Base-by-base conservation (phyloP, 1,139 yeast species). In the Scheffersomyces cryptocercus region DNA sequence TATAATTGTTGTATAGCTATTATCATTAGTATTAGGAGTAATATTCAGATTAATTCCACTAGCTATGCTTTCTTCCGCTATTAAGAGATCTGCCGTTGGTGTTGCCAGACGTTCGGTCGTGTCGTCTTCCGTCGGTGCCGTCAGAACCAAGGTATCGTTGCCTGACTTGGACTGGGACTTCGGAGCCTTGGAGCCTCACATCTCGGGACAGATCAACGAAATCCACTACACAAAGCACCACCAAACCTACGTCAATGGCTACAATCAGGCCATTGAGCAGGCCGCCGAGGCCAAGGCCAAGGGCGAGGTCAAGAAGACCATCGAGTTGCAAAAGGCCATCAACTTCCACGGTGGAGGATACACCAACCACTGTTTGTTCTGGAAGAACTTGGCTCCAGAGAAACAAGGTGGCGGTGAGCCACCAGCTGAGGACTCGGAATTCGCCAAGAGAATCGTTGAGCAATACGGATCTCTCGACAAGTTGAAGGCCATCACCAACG, bases 301-400 rank as follows among this genome's bases (percentile, higher is more conserved):
- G 49, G 82, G 86, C 46, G 88, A 87, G 54, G 78, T 79, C 51
- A 76, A 82, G 64, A 81, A 82, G 62, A 73, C 86, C 44, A 77
- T 88, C 58, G 84, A 82, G 58, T 77, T 89, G 61, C 89, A 87
- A 65, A 87, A 88, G 58, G 76, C 81, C 59, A 84, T 91, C 73
- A 89, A 87, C 66, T 91, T 91, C 82, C 95, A 90, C 66, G 97
- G 96, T 52, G 98, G 98, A 64, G 98, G 98, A 20, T 88, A 80
- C 77, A 75, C 85, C 59, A 89, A 89, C 81, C 97, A 89, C 70
- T 75, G 83, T 55, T 73, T 89, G 58, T 89, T 88, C 78, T 89
- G 96, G 96, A 88, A 88, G 73, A 88, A 85, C 72, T 77, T 91
- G 68, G 88, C 97, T 13, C 98, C 98, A 30, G 73, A 68, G 46